A percentile compares a stretch with the other conserved stretches of the same genome.
Conservation (phyloP, 768 basidiomycete genomes). For the Termitomyces sp. region DNA sequence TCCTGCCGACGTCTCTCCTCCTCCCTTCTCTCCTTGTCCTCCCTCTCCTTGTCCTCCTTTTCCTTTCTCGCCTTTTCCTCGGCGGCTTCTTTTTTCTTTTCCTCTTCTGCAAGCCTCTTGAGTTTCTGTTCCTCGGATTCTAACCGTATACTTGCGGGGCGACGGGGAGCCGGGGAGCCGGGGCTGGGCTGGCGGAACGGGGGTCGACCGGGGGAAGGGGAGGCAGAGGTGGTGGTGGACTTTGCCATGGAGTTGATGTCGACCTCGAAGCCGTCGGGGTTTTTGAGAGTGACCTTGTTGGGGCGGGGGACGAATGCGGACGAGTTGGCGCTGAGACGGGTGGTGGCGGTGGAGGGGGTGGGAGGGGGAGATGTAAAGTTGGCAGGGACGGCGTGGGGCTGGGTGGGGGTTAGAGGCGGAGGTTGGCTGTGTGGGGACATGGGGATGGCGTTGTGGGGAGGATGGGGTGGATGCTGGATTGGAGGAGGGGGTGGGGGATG, state of each 20-base stretch:
- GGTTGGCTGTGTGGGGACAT: conserved; percentile 68
- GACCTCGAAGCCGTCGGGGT: conserved; percentile 61
- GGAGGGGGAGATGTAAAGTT: conserved; percentile 61
- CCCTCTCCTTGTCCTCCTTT: conserved; percentile 40
- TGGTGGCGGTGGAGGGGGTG: conserved; percentile 55
- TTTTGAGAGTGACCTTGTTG: conserved; percentile 56
- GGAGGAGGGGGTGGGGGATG: too few relatives aligned
- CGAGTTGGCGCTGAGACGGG: conserved; percentile 60
- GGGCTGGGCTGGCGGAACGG: conserved; percentile 31
- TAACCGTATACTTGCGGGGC: conserved; percentile 50
- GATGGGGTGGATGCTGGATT: conserved; percentile 34
- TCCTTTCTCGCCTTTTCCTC: conserved; percentile 39
- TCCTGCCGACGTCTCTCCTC: conserved; percentile 26
- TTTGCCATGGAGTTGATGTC: conserved; percentile 54
- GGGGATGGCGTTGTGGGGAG: conserved; percentile 48
- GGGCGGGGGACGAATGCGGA: conserved; percentile 61
- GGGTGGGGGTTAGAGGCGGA: conserved; percentile 62
- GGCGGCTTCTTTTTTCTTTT: conserved; percentile 36
- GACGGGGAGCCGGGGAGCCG: conserved; percentile 22
- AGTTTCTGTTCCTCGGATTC: conserved; percentile 54
- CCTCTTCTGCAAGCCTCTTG: conserved; percentile 43
- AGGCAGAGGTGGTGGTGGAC: conserved; percentile 34
- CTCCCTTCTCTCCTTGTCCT: conserved; percentile 37
- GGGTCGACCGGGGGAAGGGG: conserved; percentile 29
- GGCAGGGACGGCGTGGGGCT: conserved; percentile 55